Conservation (phyloP, 169 alveolate species). For the Besnoitia besnoiti region DNA sequence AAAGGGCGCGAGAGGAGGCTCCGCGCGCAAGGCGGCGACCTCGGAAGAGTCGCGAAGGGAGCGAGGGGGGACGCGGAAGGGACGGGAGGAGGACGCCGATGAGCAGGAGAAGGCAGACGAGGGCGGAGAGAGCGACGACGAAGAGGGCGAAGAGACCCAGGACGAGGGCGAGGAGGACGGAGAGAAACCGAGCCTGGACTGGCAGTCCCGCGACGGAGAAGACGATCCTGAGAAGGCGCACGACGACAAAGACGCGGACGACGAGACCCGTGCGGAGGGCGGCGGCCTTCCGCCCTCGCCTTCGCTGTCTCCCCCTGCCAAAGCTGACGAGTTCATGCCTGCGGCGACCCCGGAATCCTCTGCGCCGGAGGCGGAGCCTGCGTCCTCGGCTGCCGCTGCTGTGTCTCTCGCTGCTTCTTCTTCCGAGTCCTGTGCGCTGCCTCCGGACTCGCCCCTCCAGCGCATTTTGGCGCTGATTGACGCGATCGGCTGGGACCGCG, state of each 20-base stretch:
- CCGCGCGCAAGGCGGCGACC: background rate
- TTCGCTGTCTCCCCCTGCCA: no score
- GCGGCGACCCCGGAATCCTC: background rate
- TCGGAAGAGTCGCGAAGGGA: background rate
- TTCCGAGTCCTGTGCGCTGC: background rate
- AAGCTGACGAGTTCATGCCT: background rate
- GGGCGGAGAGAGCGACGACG: background rate
- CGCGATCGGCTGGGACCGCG: constrained; percentile 24
- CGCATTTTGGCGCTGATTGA: background rate
- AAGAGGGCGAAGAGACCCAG: background rate
- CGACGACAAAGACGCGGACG: background rate
- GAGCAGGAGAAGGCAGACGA: background rate
- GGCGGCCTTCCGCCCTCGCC: background rate
- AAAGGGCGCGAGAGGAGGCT: background rate
- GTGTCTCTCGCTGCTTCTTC: background rate
- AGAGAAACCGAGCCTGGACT: constrained; percentile 13
- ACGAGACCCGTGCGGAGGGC: background rate
- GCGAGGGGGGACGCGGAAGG: background rate
- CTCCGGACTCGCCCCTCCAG: constrained; percentile 7
- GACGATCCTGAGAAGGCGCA: background rate
- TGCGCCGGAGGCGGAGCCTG: background rate
- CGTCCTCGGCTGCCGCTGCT: background rate
- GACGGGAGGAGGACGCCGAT: background rate
- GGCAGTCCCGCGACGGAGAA: constrained; percentile 24
- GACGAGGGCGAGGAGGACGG: background rate